A percentile compares a stretch with the other conserved stretches of the same genome.
Evolutionary conservation across 345 rosid species (phyloP).

Genomic region (Moringa oleifera): DNA sequence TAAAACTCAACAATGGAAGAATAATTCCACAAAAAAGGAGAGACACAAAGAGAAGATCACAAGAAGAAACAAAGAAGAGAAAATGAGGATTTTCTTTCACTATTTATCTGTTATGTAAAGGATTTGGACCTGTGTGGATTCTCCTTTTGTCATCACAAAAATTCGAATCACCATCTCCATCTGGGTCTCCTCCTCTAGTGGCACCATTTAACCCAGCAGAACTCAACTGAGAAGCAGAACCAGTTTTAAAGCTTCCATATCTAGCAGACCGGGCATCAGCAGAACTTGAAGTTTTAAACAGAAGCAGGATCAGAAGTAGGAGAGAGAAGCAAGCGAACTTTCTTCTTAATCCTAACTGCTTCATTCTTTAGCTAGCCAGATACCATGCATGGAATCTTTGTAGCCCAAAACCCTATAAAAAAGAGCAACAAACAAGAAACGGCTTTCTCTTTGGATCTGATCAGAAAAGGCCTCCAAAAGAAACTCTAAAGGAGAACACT

Average conservation of each 20-base stretch:
- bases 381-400: constrained; percentile 16
- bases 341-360: constrained; percentile 19
- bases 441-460: constrained; percentile 11
- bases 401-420: constrained; percentile 14
- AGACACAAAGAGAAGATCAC: not conserved
- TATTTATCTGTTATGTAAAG: constrained; percentile 51
- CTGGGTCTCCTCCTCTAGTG: constrained; percentile 13
- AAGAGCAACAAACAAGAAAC: not conserved
- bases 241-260: constrained; percentile 21
- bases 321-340: constrained; percentile 25
- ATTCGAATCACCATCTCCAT: constrained; percentile 20
- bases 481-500: not conserved
- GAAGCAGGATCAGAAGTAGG: constrained; percentile 29
- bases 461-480: not conserved
- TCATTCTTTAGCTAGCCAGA: not conserved
- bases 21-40: not conserved
- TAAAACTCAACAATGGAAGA: not conserved
- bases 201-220: constrained; percentile 2
- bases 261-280: constrained; percentile 23
- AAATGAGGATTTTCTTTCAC: too few species aligned
- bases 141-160: constrained; percentile 48
- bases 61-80: too few species aligned
- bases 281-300: constrained; percentile 21
- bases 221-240: constrained; percentile 13
- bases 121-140: constrained; percentile 59